A percentile compares a stretch with the other conserved stretches of the same genome.
These are phyloP conservation scores for Cordyceps javanica DNA, from an alignment of 2,329 filamentous ascomycete species.

Conservation along the genomic window DNA sequence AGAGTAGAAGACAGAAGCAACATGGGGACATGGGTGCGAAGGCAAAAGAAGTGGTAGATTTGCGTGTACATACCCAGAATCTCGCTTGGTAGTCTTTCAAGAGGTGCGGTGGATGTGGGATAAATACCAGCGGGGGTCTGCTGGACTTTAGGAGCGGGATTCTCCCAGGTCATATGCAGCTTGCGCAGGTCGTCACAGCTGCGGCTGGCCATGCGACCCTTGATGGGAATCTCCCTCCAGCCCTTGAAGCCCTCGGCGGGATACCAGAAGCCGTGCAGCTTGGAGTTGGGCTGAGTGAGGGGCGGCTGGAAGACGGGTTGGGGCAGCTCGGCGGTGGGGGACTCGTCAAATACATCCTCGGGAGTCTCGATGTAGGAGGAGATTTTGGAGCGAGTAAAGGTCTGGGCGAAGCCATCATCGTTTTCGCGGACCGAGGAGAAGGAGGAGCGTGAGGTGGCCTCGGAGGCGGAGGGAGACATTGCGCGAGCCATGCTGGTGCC, in stretches of 20 bases:
- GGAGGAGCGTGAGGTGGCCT: constrained; percentile 43
- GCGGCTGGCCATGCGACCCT: constrained; percentile 52
- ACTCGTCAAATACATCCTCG: constrained; percentile 48
- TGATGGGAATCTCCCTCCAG: constrained; percentile 57
- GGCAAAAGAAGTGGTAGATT: no score
- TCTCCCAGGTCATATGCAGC: constrained; percentile 49
- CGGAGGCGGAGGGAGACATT: constrained; percentile 30
- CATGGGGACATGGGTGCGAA: neutral
- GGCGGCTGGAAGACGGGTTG: constrained; percentile 44
- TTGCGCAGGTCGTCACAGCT: constrained; percentile 55
- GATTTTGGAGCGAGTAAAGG: constrained; percentile 57
- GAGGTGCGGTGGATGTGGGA: constrained; percentile 43
- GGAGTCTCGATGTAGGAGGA: constrained; percentile 48
- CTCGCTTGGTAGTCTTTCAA: constrained; percentile 66
- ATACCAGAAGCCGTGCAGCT: constrained; percentile 52
- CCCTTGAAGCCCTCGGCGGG: constrained; percentile 53
- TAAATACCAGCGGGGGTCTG: constrained; percentile 25
- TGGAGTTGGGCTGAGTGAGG: constrained; percentile 49
- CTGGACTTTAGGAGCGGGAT: constrained; percentile 28
- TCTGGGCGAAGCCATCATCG: constrained; percentile 53
- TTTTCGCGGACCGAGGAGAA: constrained; percentile 59
- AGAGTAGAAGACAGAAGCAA: neutral
- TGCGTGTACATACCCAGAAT: constrained; percentile 52
- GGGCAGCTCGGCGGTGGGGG: constrained; percentile 34
- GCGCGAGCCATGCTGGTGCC: constrained; percentile 31